These are phyloP conservation scores for Gautieria morchelliformis DNA, from an alignment of 768 basidiomycete genomes.

Conservation along the genomic window DNA sequence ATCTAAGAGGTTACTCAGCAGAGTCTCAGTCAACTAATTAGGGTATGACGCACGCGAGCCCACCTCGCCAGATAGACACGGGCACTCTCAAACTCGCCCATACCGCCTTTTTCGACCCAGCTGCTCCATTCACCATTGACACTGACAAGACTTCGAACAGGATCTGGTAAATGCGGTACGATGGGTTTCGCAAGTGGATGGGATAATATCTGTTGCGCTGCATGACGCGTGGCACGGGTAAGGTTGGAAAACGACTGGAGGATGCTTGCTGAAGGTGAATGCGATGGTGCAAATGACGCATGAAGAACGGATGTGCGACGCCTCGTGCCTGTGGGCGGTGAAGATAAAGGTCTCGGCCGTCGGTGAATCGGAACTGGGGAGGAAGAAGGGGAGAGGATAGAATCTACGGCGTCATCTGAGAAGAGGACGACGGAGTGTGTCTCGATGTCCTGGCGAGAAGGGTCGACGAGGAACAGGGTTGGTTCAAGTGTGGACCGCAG, in stretches of 20 bases:
- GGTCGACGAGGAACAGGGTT: constrained; percentile 83
- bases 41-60: constrained; percentile 46
- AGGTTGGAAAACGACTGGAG: constrained; percentile 93
- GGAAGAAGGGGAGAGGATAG: constrained; percentile 73
- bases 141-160: constrained; percentile 81
- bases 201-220: constrained; percentile 89
- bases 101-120: constrained; percentile 87
- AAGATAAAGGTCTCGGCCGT: constrained; percentile 56
- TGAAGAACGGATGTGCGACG: constrained; percentile 72
- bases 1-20: constrained; percentile 26
- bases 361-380: constrained; percentile 82
- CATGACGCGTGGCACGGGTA: constrained; percentile 85
- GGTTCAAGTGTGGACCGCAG: constrained; percentile 82
- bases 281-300: constrained; percentile 43
- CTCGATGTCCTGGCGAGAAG: constrained; percentile 86
- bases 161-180: constrained; percentile 90
- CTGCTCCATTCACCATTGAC: constrained; percentile 84
- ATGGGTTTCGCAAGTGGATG: constrained; percentile 96
- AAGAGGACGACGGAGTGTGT: constrained; percentile 81
- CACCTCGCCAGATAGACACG: constrained; percentile 93
- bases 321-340: constrained; percentile 27
- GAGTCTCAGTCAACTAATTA: not conserved
- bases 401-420: constrained; percentile 79
- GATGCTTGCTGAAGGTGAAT: constrained; percentile 57
- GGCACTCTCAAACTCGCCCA: constrained; percentile 94